These are phyloP conservation scores for Vararia minispora DNA, from an alignment of 768 basidiomycete species.

Conservation along the genomic window DNA sequence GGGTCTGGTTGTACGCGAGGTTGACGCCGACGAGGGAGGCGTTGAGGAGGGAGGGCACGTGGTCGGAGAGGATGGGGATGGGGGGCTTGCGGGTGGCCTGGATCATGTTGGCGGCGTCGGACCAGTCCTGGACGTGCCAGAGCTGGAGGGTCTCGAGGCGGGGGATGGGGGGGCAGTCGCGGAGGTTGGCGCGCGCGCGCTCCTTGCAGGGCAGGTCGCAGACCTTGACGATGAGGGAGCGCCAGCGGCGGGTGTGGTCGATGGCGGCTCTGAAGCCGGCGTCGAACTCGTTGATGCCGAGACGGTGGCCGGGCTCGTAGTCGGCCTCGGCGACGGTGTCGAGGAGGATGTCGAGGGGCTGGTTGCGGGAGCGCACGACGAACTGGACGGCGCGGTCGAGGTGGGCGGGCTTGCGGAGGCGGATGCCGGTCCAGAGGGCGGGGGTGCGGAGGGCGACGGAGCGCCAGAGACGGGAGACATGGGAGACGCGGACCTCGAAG, in stretches of 20 bases:
- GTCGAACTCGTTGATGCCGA: constrained; percentile 40
- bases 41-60: constrained; percentile 38
- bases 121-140: constrained; percentile 54
- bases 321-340: constrained; percentile 42
- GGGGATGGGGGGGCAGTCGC: constrained; percentile 41
- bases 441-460: constrained; percentile 39
- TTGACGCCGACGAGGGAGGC: constrained; percentile 58
- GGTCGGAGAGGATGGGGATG: constrained; percentile 43
- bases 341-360: constrained; percentile 39
- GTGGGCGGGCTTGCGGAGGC: constrained; percentile 40
- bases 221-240: constrained; percentile 48
- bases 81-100: constrained; percentile 47
- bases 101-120: constrained; percentile 37
- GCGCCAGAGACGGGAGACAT: constrained; percentile 49
- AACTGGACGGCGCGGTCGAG: constrained; percentile 36
- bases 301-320: constrained; percentile 36
- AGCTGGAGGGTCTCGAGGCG: constrained; percentile 47
- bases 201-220: constrained; percentile 49
- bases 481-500: constrained; percentile 46
- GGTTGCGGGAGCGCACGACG: constrained; percentile 24
- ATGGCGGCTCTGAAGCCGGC: constrained; percentile 24
- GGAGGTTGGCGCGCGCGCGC: constrained; percentile 37
- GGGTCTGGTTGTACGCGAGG: constrained; percentile 42
- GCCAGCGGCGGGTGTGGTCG: constrained; percentile 41
- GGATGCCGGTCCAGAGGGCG: constrained; percentile 43